Percentiles rank a stretch among this genome's conserved stretches.
Evolutionary conservation across 495 filamentous ascomycete genomes (phyloP).

Genomic region (Podospora anserina): DNA sequence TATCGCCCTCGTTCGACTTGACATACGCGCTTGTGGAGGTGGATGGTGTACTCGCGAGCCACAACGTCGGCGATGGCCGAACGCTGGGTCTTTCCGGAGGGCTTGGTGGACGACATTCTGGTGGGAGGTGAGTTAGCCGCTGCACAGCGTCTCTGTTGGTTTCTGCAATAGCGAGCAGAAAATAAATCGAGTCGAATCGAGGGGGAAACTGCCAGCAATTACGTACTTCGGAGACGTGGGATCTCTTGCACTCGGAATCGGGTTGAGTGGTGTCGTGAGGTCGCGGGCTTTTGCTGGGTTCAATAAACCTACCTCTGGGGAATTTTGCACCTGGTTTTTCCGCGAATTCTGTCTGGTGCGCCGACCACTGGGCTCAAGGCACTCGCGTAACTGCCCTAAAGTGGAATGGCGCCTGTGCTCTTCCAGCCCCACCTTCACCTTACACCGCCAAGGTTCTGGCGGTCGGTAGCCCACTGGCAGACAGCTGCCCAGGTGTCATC

Average conservation of each 20-base stretch:
- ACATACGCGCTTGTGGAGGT: conserved; percentile 99
- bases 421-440: conserved; percentile 8
- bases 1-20: conserved; percentile 5
- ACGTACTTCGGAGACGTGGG: conserved; percentile 36
- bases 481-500: conserved; percentile 6
- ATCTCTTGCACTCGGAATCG: conserved; percentile 32
- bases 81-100: conserved; percentile 67
- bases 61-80: conserved; percentile 98
- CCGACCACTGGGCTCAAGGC: conserved; percentile 28
- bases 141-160: background rate
- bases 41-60: conserved; percentile 99
- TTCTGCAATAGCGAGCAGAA: background rate
- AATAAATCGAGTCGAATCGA: conserved; percentile 6
- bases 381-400: conserved; percentile 32
- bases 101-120: conserved; percentile 70
- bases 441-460: conserved; percentile 8
- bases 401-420: conserved; percentile 19
- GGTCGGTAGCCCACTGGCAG: conserved; percentile 4
- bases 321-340: conserved; percentile 38
- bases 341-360: conserved; percentile 36
- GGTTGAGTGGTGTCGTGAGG: conserved; percentile 32
- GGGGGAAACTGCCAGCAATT: conserved; percentile 13
- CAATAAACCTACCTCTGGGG: conserved; percentile 28
- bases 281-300: conserved; percentile 31
- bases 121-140: conserved; percentile 17